These are phyloP conservation scores for Brassica incana DNA, from an alignment of 345 rosid genomes.

Conservation along the genomic window DNA sequence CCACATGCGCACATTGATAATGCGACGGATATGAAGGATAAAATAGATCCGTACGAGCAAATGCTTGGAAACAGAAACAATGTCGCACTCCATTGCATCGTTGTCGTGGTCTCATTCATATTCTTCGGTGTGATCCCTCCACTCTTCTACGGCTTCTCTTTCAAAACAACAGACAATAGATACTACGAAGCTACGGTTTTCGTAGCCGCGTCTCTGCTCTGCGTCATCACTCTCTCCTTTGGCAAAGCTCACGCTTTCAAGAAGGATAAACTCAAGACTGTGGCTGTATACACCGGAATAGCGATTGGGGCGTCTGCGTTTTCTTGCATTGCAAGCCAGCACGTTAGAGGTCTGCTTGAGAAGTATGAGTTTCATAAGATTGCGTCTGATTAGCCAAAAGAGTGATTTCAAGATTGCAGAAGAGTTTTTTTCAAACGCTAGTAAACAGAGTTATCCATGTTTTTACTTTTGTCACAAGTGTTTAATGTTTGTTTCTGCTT, in stretches of 20 bases:
- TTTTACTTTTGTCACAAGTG: background rate
- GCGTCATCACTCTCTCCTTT: conserved; percentile 57
- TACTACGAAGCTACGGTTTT: conserved; percentile 55
- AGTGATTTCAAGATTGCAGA: background rate
- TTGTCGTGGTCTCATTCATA: conserved; percentile 58
- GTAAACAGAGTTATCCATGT: background rate
- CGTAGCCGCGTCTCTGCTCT: conserved; percentile 53
- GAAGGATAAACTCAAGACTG: conserved; percentile 32
- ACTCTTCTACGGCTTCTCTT: conserved; percentile 52
- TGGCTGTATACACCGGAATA: conserved; percentile 44
- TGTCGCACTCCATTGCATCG: conserved; percentile 39
- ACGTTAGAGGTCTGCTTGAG: conserved; percentile 41
- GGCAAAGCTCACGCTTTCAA: conserved; percentile 54
- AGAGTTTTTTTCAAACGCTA: background rate
- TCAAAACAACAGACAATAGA: conserved; percentile 42
- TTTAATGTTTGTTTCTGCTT: background rate
- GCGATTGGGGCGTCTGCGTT: conserved; percentile 50
- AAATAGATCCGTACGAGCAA: conserved; percentile 47
- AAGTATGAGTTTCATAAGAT: conserved; percentile 41
- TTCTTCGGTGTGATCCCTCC: conserved; percentile 68
- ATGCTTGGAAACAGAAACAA: conserved; percentile 47
- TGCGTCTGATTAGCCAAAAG: background rate
- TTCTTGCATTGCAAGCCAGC: conserved; percentile 54
- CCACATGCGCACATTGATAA: background rate
- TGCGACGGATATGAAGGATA: background rate